Conservation (phyloP, 2,329 filamentous ascomycete genomes). For the Phoma herbarum region DNA sequence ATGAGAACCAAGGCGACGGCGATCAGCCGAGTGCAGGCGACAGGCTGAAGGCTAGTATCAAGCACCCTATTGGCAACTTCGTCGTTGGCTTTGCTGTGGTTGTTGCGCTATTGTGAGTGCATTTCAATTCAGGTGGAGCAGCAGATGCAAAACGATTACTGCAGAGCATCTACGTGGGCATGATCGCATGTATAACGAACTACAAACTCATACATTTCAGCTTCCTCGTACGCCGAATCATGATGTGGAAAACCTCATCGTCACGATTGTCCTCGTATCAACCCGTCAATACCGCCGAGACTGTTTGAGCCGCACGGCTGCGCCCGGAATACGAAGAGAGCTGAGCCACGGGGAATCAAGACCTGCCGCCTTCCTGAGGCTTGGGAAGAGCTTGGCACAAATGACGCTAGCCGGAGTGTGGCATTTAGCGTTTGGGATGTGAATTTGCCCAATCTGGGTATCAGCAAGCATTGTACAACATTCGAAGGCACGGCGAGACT, state of each 20-base stretch:
- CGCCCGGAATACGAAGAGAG: not conserved
- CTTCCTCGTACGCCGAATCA: conserved; percentile 32
- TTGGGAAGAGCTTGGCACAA: conserved; percentile 13
- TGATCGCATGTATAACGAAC: conserved; percentile 9
- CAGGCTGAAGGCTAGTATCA: conserved; percentile 33
- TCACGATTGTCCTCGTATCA: conserved; percentile 27
- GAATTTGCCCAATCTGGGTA: not conserved
- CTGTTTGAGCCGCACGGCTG: conserved; percentile 22
- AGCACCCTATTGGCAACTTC: conserved; percentile 36
- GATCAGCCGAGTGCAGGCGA: conserved; percentile 28
- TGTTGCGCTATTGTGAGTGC: conserved; percentile 36
- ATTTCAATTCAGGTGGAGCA: conserved; percentile 9
- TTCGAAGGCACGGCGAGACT: not conserved
- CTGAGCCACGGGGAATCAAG: conserved; percentile 4
- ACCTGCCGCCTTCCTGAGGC: not conserved
- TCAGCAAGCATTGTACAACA: not conserved
- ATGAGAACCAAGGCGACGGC: conserved; percentile 16
- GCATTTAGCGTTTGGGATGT: not conserved
- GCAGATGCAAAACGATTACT: conserved; percentile 26
- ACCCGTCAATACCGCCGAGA: conserved; percentile 30
- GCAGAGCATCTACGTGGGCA: conserved; percentile 20
- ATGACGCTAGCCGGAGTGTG: conserved; percentile 12
- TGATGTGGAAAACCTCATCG: conserved; percentile 32
- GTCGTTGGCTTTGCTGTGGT: conserved; percentile 29
- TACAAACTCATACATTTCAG: conserved; percentile 32